Conservation (phyloP, 116 monocot genomes). For the Dioscorea cayenensis region DNA sequence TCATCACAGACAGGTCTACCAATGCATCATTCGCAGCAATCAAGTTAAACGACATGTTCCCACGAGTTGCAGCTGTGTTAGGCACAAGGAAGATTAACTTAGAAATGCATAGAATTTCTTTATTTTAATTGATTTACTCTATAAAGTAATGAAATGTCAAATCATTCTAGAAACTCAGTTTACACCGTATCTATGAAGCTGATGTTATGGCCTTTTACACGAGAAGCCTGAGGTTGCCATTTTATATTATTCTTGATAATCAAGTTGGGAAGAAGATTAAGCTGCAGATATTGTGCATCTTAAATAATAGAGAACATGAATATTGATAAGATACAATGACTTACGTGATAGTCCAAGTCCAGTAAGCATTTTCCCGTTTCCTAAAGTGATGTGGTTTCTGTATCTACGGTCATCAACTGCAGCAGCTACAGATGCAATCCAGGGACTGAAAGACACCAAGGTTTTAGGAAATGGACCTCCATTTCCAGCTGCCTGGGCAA, state of each 20-base stretch:
- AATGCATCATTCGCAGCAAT: constrained; percentile 81
- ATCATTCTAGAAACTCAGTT: no score
- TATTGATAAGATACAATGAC: not conserved
- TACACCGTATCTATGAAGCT: no score
- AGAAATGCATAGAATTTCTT: no score
- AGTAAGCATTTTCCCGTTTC: constrained; percentile 31
- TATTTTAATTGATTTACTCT: no score
- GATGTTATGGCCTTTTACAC: no score
- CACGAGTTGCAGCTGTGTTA: constrained; percentile 73
- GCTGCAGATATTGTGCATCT: no score
- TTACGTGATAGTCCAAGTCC: constrained; percentile 55
- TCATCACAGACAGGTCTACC: constrained; percentile 60
- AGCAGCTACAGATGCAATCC: constrained; percentile 65
- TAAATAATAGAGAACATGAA: no score
- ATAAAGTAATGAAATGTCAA: no score
- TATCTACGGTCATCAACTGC: constrained; percentile 59
- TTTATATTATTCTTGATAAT: no score
- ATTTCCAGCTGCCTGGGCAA: constrained; percentile 67
- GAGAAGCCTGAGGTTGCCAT: no score
- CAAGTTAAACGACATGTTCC: constrained; percentile 56
- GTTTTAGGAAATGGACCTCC: constrained; percentile 38
- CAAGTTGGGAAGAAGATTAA: no score
- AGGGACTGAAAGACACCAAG: constrained; percentile 72
- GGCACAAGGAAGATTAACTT: no score
- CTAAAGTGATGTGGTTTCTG: constrained; percentile 43